Base-by-base conservation (phyloP, 805 yeast species). In the Saturnispora hagleri region DNA sequence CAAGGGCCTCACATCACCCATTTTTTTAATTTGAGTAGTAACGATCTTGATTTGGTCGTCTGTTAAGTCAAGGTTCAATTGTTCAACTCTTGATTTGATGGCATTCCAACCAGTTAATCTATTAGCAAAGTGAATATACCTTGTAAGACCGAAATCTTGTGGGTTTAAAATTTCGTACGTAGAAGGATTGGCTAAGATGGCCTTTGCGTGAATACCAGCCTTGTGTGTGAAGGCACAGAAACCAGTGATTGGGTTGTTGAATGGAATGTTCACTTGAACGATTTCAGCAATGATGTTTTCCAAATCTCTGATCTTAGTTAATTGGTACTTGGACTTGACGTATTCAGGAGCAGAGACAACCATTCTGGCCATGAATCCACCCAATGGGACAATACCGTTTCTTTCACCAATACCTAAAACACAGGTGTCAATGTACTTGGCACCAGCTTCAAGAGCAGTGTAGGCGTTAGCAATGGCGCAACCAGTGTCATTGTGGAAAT, bases 31-130 rank as follows among this genome's bases (percentile, higher is more conserved):
- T 66, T 77, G 77, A 56, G 64, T 63, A 4, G 83, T 78, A 42
- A 78, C 80, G 59, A 71, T 76, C 67, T 78, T 78, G 62, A 77
- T 71, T 67, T 78, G 82, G 53, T 75, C 80, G 61, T 78, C 83
- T 44, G 78, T 69, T 62, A 78, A 68, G 58, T 75, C 68, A 67
- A 78, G 69, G 61, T 78, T 78, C 68, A 78, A 71, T 60, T 78
- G 82, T 62, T 78, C 82, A 50, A 78, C 82, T 67, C 83, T 72
- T 36, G 80, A 72, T 63, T 78, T 78, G 66, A 78, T 78, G 36
- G 82, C 83, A 61, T 77, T 78, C 83, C 83, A 78, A 35, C 83
- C 83, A 13, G 83, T 78, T 62, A 78, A 71, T 62, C 82, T 70
- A 69, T 77, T 77, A 55, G 82, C 82, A 58, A 78, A 78, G 62